Evolutionary conservation across 1,284 basidiomycete genomes (phyloP).

Genomic region (Abortiporus biennis): DNA sequence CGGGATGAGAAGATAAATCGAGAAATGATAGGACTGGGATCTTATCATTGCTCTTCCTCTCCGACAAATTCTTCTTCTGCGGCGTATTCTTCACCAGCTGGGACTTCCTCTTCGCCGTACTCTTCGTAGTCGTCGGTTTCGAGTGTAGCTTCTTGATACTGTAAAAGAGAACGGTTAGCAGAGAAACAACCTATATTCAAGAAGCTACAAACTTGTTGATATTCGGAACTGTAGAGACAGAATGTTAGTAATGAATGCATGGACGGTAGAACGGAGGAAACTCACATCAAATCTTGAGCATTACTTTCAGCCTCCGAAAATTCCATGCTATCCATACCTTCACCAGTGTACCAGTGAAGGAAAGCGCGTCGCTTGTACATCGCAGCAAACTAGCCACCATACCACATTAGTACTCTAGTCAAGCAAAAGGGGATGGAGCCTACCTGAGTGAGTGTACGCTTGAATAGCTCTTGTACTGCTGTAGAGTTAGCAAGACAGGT

Average conservation of each 20-base stretch:
- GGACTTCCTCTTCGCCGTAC: conserved; percentile 17
- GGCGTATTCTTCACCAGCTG: conserved; percentile 21
- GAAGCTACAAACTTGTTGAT: conserved; percentile 50
- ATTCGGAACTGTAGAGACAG: conserved; percentile 47
- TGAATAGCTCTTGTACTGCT: conserved; percentile 87
- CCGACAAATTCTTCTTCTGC: conserved; percentile 7
- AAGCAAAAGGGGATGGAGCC: conserved; percentile 13
- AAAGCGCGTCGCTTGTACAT: conserved; percentile 87
- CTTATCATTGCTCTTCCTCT: conserved; percentile 13
- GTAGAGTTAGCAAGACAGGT: conserved; percentile 84
- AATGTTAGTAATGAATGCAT: conserved; percentile 2
- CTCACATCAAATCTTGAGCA: conserved; percentile 75
- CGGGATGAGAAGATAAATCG: too few relatives aligned
- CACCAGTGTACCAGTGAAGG: conserved; percentile 88
- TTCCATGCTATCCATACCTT: conserved; percentile 92
- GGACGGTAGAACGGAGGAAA: conserved; percentile 9
- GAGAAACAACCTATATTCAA: neutral
- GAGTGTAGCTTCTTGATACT: conserved; percentile 61
- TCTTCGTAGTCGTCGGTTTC: conserved; percentile 31
- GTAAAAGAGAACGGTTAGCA: conserved; percentile 7
- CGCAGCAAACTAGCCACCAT: conserved; percentile 51
- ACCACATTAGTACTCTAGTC: neutral
- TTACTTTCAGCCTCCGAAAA: conserved; percentile 90
- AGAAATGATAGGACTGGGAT: too few relatives aligned
- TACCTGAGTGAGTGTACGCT: conserved; percentile 66